phyloP scores from a whole-genome alignment of 2,329 filamentous ascomycete genomes.

The Pyrenochaeta sp. region DNA sequence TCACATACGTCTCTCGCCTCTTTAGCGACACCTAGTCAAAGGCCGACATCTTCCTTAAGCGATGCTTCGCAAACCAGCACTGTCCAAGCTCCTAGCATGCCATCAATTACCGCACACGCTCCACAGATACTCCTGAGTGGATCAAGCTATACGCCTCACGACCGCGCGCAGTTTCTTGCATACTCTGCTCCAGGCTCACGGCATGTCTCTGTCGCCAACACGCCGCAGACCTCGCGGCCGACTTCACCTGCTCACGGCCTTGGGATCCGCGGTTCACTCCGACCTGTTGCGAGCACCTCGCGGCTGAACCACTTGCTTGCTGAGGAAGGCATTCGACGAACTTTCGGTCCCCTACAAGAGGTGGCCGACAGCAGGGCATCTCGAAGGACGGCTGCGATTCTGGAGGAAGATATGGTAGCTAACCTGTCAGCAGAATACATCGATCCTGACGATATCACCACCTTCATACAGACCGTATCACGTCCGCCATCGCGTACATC shows the following conservation, averaged over 20 bases:
- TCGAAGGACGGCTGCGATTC: background rate
- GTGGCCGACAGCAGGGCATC: slow-evolving; percentile 3
- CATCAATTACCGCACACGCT: background rate
- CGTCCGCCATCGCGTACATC: background rate
- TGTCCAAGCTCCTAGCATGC: slow-evolving; percentile 1
- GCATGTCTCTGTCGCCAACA: slow-evolving; percentile 18
- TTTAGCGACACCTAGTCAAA: background rate
- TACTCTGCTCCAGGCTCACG: slow-evolving; percentile 36
- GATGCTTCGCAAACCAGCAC: background rate
- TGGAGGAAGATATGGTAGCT: slow-evolving; percentile 1
- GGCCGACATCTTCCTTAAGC: background rate
- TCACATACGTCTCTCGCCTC: slow-evolving; percentile 3
- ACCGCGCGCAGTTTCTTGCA: slow-evolving; percentile 30
- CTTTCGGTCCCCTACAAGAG: background rate
- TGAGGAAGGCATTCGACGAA: background rate
- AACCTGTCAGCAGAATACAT: slow-evolving; percentile 6
- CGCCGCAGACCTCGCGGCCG: slow-evolving; percentile 10
- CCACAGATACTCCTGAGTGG: background rate
- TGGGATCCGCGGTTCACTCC: slow-evolving; percentile 3
- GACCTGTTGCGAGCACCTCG: slow-evolving; percentile 17
- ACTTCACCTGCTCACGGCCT: slow-evolving; percentile 4
- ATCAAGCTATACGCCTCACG: slow-evolving; percentile 28
- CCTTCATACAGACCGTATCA: slow-evolving; percentile 3
- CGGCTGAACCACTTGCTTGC: slow-evolving; percentile 3
- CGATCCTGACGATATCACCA: background rate